phyloP scores from a whole-genome alignment of 106 monocot genomes.

The Apostasia ramifera region DNA sequence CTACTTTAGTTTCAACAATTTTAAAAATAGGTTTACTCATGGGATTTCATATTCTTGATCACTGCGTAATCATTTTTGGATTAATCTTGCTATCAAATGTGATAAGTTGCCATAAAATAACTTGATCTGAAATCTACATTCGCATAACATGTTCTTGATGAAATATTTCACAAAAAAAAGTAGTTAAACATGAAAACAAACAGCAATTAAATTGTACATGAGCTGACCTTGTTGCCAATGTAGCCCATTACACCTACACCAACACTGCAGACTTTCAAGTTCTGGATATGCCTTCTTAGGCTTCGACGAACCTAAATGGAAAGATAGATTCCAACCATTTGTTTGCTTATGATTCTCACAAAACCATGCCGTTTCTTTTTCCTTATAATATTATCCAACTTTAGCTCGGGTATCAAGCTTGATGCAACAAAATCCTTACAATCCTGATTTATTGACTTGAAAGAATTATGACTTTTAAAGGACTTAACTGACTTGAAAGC shows the following conservation, averaged over 20 bases:
- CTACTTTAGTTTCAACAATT: no score
- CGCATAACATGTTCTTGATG: no score
- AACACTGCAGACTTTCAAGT: conserved; percentile 58
- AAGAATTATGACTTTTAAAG: conserved; percentile 30
- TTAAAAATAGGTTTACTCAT: no score
- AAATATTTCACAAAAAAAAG: not conserved
- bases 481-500: conserved; percentile 20
- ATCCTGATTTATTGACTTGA: conserved; percentile 36
- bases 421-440: conserved; percentile 6
- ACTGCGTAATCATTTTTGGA: no score
- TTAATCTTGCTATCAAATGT: no score
- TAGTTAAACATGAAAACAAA: not conserved
- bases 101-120: no score
- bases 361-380: conserved; percentile 49
- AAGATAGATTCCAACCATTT: conserved; percentile 74
- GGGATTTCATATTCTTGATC: no score
- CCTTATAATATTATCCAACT: conserved; percentile 12
- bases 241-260: conserved; percentile 74
- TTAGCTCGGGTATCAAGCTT: conserved; percentile 16
- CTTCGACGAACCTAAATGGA: conserved; percentile 68
- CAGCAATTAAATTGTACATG: conserved; percentile 1
- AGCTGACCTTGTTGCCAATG: conserved; percentile 67
- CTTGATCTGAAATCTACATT: no score
- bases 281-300: conserved; percentile 53
- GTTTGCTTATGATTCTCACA: conserved; percentile 72